A percentile compares a stretch with the other conserved stretches of the same genome.
phyloP scores from a whole-genome alignment of 2,329 filamentous ascomycete genomes.

The Aureobasidium uvarum region DNA sequence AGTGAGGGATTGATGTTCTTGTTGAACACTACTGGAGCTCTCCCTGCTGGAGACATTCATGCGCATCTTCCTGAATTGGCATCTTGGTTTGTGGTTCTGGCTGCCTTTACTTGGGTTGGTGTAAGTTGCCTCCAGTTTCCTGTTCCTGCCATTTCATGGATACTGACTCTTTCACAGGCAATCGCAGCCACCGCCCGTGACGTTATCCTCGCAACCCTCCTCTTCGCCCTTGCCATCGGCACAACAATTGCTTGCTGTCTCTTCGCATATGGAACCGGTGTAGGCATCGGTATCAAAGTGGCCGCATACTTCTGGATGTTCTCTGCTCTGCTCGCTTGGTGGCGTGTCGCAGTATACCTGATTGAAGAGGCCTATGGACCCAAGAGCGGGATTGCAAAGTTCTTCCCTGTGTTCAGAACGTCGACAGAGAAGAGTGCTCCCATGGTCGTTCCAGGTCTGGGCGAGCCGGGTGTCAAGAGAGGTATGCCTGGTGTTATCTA shows the following conservation, averaged over 20 bases:
- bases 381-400: constrained; percentile 29
- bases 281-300: constrained; percentile 31
- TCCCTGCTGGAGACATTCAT: constrained; percentile 26
- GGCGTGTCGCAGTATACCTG: constrained; percentile 32
- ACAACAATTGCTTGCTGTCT: constrained; percentile 32
- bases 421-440: constrained; percentile 30
- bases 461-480: constrained; percentile 34
- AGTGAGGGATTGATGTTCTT: constrained; percentile 20
- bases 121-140: neutral
- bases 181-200: constrained; percentile 30
- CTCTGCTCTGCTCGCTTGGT: constrained; percentile 31
- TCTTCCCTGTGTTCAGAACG: constrained; percentile 32
- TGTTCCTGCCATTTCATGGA: neutral
- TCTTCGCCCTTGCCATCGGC: constrained; percentile 30
- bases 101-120: constrained; percentile 31
- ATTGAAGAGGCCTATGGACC: constrained; percentile 33
- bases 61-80: constrained; percentile 32
- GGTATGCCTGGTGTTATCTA: constrained; percentile 30
- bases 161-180: constrained; percentile 3
- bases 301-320: constrained; percentile 34
- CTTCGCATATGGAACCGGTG: constrained; percentile 30
- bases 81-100: constrained; percentile 31
- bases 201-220: constrained; percentile 29
- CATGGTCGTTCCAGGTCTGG: constrained; percentile 31
- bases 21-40: constrained; percentile 9